Evolutionary conservation across 1,284 basidiomycete genomes (phyloP).

Genomic region (Rhodotorula sp.): DNA sequence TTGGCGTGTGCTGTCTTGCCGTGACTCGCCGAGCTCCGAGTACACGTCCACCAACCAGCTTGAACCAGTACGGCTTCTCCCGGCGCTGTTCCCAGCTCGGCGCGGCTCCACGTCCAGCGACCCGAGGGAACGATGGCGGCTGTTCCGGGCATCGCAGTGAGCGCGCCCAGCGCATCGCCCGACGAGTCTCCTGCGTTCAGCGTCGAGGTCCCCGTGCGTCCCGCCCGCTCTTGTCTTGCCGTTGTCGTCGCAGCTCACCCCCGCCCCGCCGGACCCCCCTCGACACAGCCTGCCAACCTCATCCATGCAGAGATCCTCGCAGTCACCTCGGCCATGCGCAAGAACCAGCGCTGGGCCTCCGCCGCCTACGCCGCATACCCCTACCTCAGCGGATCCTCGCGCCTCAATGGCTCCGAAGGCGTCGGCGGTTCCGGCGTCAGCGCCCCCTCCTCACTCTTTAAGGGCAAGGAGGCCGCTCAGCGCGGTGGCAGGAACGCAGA

Average conservation of each 20-base stretch:
- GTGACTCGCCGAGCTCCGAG: neutral
- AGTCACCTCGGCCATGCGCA: constrained; percentile 94
- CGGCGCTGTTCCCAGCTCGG: neutral
- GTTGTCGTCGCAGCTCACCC: neutral
- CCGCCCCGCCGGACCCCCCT: no score
- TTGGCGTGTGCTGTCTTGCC: neutral
- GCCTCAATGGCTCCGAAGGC: constrained; percentile 46
- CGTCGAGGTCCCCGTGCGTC: constrained; percentile 24
- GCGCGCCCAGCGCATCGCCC: neutral
- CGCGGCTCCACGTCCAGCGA: constrained; percentile 4
- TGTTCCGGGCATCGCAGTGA: constrained; percentile 1
- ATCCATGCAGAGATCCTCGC: constrained; percentile 84
- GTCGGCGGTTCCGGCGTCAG: constrained; percentile 2
- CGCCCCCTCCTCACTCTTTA: neutral
- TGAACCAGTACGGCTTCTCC: neutral
- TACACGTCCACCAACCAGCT: neutral
- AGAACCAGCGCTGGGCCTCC: constrained; percentile 89
- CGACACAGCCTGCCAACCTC: constrained; percentile 64
- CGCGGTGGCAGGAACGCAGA: constrained; percentile 46
- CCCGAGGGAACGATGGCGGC: neutral
- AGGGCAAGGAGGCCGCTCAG: constrained; percentile 3
- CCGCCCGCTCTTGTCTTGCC: neutral
- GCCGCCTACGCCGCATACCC: constrained; percentile 56
- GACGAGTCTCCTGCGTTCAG: constrained; percentile 4
- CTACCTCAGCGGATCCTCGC: constrained; percentile 45